phyloP scores from a whole-genome alignment of 345 rosid species.

The Murraya paniculata region DNA sequence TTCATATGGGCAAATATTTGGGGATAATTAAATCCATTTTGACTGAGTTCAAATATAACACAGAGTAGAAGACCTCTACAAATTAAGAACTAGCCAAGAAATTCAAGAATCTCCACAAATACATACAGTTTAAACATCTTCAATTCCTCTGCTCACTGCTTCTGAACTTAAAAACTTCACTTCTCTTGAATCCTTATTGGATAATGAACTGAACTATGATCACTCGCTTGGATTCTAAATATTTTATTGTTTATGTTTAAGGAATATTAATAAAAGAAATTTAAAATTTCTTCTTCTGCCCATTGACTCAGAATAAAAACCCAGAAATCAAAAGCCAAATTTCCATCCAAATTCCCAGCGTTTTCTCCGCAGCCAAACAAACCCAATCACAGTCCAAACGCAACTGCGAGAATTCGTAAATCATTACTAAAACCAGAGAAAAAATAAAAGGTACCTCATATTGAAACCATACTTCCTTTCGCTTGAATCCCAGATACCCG shows the following conservation, averaged over 20 bases:
- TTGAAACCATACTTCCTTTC: slow-evolving; percentile 3
- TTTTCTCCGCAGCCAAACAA: slow-evolving; percentile 6
- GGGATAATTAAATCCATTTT: not conserved
- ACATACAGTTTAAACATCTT: not conserved
- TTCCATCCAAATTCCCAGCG: not conserved
- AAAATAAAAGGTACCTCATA: slow-evolving; percentile 12
- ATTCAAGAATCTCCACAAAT: not conserved
- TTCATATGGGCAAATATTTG: not conserved
- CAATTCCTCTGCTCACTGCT: not conserved
- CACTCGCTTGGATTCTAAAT: not conserved
- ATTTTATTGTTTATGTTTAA: not conserved
- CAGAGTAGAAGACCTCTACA: not conserved
- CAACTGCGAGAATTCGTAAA: not conserved
- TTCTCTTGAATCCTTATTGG: not conserved
- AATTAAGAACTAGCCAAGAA: not conserved
- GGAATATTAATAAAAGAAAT: not conserved
- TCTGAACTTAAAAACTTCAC: not conserved
- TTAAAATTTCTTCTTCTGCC: not conserved
- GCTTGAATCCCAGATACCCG: slow-evolving; percentile 16
- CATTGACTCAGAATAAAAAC: not conserved
- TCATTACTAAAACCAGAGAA: not conserved
- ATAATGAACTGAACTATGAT: not conserved
- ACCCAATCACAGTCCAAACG: not conserved
- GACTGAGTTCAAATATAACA: not conserved
- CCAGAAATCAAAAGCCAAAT: not conserved